These are phyloP conservation scores for Acacia crassicarpa DNA, from an alignment of 306 rosid species.

Conservation along the genomic window DNA sequence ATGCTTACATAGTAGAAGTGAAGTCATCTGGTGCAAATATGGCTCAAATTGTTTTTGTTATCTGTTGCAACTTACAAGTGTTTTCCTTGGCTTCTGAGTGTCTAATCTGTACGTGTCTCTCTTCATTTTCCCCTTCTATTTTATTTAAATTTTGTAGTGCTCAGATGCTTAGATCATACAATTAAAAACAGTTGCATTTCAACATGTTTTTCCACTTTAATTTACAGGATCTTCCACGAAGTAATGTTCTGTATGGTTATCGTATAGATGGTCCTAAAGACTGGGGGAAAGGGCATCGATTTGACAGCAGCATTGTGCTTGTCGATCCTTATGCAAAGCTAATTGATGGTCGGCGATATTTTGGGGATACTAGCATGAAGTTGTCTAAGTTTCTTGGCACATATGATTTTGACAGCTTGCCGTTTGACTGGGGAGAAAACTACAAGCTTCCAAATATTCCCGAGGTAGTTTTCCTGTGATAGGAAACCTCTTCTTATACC, in stretches of 20 bases:
- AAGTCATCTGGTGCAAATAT: constrained; percentile 5
- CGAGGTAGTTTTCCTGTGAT: constrained; percentile 55
- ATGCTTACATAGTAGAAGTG: constrained; percentile 4
- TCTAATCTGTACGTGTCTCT: neutral
- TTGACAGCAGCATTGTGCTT: constrained; percentile 74
- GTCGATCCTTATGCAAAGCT: constrained; percentile 94
- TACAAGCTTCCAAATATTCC: constrained; percentile 84
- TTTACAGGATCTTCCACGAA: constrained; percentile 75
- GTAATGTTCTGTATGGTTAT: constrained; percentile 81
- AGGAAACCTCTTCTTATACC: neutral
- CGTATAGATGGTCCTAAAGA: constrained; percentile 78
- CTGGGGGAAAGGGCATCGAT: constrained; percentile 87
- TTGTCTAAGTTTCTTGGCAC: constrained; percentile 76
- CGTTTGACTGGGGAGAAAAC: constrained; percentile 93
- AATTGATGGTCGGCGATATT: constrained; percentile 80
- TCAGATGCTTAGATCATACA: neutral
- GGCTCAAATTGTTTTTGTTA: constrained; percentile 17
- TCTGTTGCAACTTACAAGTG: constrained; percentile 13
- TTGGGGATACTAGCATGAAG: constrained; percentile 69
- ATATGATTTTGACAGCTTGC: constrained; percentile 75
- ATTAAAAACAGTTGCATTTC: neutral
- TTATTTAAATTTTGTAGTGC: constrained; percentile 19
- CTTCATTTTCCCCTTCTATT: constrained; percentile 4
- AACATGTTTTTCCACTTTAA: constrained; percentile 8
- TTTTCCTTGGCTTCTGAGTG: neutral